Evolutionary conservation across 163 green algal genomes (phyloP), one percentile per base, ranked within the genome.

Genomic region (Scenedesmus sp.): DNA sequence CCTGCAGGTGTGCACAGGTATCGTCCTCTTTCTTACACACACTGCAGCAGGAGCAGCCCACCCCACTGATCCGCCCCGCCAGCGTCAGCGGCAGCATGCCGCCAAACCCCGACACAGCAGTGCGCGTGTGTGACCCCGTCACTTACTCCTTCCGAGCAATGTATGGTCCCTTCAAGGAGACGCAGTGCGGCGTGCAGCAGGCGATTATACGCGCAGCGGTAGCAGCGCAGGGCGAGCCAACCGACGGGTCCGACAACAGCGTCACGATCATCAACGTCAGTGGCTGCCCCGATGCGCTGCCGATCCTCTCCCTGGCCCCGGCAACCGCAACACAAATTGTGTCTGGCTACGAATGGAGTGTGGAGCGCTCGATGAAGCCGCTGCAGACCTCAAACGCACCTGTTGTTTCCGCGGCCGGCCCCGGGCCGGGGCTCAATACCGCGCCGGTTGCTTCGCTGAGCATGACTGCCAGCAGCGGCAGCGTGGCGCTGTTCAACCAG

Each of bases 401-500:
- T 83, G 62, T 89, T 6, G 85, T 83, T 18, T 83, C 85, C 52
- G 85, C 79, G 9, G 64, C 85, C n/a, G 85, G 62, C 12, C 26
- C 85, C 67, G 73, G 59, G 4, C 34, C 59, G 46, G 20, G 84
- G 23, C 23, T 60, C 23, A 79, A 79, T 20, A 79, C 20, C 4
- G 70, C 70, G 5, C 70, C 23, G 13, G 3, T 52, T 12, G 70
- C 70, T 52, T 23, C 66, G 13, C 23, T 79, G 6, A 79, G 70
- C 6, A 18, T 79, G 70, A 23, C 46, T 5, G 70, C 70, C 70
- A 79, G 70, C 70, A 79, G 70, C 23, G 70, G 85, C 64, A 55
- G 66, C 18, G 18, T 83, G 26, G 54, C 85, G 16, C 5, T 83
- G 64, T 90, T 90, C 85, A 90, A 90, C 54, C 85, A 90, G 66